A percentile compares a stretch with the other conserved stretches of the same genome.
phyloP scores from a whole-genome alignment of 176 grass and related monocot genomes.

The Zea mays region DNA sequence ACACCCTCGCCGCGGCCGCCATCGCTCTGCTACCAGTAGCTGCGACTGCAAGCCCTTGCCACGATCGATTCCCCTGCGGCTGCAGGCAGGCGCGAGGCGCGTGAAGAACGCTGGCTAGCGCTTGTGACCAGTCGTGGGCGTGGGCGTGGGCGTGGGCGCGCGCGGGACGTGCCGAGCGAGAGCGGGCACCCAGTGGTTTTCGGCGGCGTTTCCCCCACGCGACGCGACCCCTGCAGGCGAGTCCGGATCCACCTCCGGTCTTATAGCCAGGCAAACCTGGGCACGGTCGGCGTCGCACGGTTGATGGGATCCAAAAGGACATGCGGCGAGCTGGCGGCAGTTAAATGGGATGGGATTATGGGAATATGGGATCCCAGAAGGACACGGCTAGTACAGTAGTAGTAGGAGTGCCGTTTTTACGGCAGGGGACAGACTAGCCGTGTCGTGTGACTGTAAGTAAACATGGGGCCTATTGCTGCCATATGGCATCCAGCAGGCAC shows the following conservation, averaged over 20 bases:
- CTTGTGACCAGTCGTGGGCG: neutral
- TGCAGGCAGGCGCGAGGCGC: neutral
- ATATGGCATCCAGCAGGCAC: too few relatives aligned
- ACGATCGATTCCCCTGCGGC: neutral
- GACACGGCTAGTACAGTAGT: neutral
- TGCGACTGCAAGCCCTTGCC: neutral
- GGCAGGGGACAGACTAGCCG: neutral
- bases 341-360: neutral
- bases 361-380: neutral
- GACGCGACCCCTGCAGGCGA: neutral
- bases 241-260: too few relatives aligned
- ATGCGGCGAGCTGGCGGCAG: neutral
- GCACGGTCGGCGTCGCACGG: too few relatives aligned
- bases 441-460: neutral
- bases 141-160: neutral
- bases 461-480: too few relatives aligned
- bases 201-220: neutral
- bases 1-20: slow-evolving; percentile 2
- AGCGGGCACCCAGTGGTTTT: neutral
- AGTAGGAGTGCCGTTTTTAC: neutral
- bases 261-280: too few relatives aligned
- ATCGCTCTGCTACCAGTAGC: too few relatives aligned
- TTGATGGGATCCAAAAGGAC: neutral
- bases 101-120: neutral
- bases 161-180: neutral